Evolutionary conservation across 1,284 basidiomycete genomes (phyloP).

Genomic region (Schizophyllum commune): DNA sequence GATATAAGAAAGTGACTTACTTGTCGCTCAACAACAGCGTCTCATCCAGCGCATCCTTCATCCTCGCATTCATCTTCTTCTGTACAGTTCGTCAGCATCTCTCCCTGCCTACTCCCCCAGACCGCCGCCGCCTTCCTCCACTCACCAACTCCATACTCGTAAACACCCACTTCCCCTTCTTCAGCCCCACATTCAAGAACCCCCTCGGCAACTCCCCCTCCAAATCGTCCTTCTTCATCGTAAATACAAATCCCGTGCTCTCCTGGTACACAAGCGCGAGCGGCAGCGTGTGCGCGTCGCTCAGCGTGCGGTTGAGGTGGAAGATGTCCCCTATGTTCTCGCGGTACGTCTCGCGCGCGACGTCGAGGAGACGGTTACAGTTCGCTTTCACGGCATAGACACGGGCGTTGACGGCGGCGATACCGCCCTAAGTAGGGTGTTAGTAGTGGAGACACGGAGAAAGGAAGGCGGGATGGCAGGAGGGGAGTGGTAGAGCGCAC

Average conservation of each 20-base stretch:
- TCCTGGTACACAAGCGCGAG: slow-evolving; percentile 64
- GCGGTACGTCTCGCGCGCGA: slow-evolving; percentile 87
- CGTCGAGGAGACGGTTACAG: slow-evolving; percentile 77
- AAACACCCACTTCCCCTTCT: slow-evolving; percentile 69
- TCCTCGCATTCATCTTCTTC: slow-evolving; percentile 80
- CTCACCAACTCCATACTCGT: slow-evolving; percentile 74
- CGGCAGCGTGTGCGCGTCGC: slow-evolving; percentile 55
- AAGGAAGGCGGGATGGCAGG: slow-evolving; percentile 1
- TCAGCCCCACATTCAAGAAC: slow-evolving; percentile 62
- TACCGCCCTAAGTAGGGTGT: slow-evolving; percentile 43
- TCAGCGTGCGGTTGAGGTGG: slow-evolving; percentile 49
- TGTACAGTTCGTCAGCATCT: slow-evolving; percentile 17
- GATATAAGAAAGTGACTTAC: slow-evolving; percentile 24
- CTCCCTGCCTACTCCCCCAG: too few species aligned
- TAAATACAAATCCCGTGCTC: slow-evolving; percentile 57
- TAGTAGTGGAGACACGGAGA: too few species aligned
- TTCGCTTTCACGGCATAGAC: slow-evolving; percentile 87
- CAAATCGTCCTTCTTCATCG: slow-evolving; percentile 57
- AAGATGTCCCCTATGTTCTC: slow-evolving; percentile 86
- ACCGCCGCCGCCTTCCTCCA: slow-evolving; percentile 1
- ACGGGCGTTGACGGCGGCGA: slow-evolving; percentile 61
- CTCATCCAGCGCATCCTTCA: slow-evolving; percentile 81
- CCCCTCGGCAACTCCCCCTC: slow-evolving; percentile 57
- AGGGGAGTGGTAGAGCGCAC: slow-evolving; percentile 25
- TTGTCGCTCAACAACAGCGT: slow-evolving; percentile 75